Conservation (phyloP, 179 eudicot species). For the Gypsophila paniculata region DNA sequence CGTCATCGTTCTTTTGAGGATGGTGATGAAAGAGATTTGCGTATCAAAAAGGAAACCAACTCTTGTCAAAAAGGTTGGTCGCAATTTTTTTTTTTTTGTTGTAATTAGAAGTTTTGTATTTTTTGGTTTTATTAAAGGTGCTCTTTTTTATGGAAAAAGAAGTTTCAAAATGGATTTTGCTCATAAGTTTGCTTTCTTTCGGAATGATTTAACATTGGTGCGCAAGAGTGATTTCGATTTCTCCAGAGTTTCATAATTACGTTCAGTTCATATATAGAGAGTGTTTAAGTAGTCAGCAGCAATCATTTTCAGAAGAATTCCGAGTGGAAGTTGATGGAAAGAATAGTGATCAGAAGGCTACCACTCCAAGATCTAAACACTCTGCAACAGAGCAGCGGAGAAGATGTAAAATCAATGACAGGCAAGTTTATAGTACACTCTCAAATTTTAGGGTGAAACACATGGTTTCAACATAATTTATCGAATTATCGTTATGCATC, state of each 20-base stretch:
- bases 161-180: not conserved
- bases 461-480: not conserved
- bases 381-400: conserved; percentile 98
- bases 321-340: conserved; percentile 59
- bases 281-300: conserved; percentile 12
- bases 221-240: not conserved
- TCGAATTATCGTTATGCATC: not conserved
- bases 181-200: not conserved
- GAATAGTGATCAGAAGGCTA: conserved; percentile 76
- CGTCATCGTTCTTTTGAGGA: conserved; percentile 59
- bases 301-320: conserved; percentile 49
- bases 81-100: not conserved
- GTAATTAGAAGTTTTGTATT: no score
- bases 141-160: not conserved
- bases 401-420: conserved; percentile 95
- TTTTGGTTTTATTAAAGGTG: no score
- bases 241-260: not conserved
- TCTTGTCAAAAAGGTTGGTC: conserved; percentile 41
- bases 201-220: not conserved
- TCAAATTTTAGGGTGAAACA: no score
- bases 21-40: conserved; percentile 61
- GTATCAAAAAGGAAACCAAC: conserved; percentile 52
- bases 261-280: not conserved
- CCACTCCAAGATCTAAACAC: conserved; percentile 89
- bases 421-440: conserved; percentile 48